Base-by-base conservation (phyloP, 2,329 filamentous ascomycete species). In the Diaporthe sp. region DNA sequence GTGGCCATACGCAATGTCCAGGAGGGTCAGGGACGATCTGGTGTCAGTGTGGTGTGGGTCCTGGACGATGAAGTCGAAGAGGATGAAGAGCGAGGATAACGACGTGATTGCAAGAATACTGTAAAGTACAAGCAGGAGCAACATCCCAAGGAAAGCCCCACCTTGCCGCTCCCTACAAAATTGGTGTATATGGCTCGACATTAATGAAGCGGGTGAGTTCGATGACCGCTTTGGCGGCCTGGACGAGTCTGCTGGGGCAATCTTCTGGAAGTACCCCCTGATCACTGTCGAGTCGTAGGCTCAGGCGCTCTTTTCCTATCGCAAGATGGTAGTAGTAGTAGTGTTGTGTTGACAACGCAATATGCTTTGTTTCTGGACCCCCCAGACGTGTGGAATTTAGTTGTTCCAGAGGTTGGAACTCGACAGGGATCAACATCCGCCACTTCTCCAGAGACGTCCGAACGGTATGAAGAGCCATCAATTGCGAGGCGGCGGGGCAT, bases 41-140 rank as follows among this genome's bases (percentile, higher is more conserved):
- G 77, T 77, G 25, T 79, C 78, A 15, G 59, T 58, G n/a, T 79
- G 79, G 9, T 42, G 28, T 3, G 79, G 79, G 70, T 79, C 78
- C 53, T 79, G 77, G 65, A 79, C 78, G 15, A 79, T 72, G 34
- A 79, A 77, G 65, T 79, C 79, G 44, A 79, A 79, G 22, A 79
- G 74, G 61, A 79, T 77, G 49, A 79, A 79, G 3, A 79, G 61
- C 1, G 78, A 78, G 15, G 75, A 74, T 31, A 79, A 39, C 3
- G 78, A 78, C 68, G 77, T 75, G 44, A 76, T 65, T 4, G 59
- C 77, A 15, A 77, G 72, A 19, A 79, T 75, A 39, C 79, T 80
- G 61, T 17, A 28, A 10, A 17, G 13, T 15, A 28, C 4, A 17
- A 55, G 8, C 51, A 55, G 25, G 10, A 28, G n/a, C 51, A 10